These are phyloP conservation scores for Phytopythium mirpurense DNA, from an alignment of 352 stramenopile genomes.

Conservation along the genomic window DNA sequence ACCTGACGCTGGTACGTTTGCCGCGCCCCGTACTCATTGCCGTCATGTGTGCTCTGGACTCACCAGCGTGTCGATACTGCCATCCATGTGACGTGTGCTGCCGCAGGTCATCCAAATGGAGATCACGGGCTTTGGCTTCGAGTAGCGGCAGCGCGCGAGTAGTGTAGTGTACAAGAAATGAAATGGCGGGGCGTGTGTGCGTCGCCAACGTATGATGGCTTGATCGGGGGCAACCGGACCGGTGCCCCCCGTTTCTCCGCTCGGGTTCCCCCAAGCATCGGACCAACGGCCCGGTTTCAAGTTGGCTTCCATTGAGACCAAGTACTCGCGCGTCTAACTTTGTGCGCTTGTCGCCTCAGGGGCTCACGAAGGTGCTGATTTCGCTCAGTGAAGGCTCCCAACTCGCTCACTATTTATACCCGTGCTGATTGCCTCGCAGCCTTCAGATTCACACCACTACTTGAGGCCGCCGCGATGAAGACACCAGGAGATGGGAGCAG, in stretches of 20 bases:
- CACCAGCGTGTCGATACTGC: neutral
- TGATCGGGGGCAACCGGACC: neutral
- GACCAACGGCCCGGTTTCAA: no score
- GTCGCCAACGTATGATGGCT: neutral
- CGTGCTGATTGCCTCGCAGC: neutral
- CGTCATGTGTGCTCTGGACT: neutral
- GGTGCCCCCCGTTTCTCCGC: neutral
- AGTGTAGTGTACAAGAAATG: conserved; percentile 3
- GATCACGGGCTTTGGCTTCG: conserved; percentile 71
- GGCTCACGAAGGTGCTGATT: neutral
- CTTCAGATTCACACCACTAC: neutral
- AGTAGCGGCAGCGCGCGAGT: conserved; percentile 16
- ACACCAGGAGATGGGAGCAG: neutral
- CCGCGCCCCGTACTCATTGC: conserved; percentile 22
- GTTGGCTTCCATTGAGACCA: no score
- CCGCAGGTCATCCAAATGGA: conserved; percentile 77
- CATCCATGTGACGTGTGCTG: conserved; percentile 48
- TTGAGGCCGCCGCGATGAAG: neutral
- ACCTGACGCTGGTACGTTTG: conserved; percentile 56
- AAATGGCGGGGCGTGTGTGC: neutral
- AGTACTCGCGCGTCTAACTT: no score
- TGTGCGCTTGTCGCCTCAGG: neutral
- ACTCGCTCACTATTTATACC: neutral
- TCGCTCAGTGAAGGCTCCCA: neutral
- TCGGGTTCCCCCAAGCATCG: neutral